Conservation (phyloP, 306 rosid species). For the Hippophae tibetana region DNA sequence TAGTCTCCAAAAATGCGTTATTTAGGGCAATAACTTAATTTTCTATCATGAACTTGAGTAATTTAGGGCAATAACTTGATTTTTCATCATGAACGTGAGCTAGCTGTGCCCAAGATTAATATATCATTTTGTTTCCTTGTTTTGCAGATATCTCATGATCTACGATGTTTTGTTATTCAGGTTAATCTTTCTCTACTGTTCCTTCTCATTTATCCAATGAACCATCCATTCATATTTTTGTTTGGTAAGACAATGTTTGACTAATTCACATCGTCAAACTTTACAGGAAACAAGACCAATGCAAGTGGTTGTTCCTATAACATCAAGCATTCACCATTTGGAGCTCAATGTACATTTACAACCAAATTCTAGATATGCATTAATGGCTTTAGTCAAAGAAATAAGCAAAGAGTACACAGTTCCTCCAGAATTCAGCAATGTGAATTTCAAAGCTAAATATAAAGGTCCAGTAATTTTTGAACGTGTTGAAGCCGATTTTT, state of each 20-base stretch:
- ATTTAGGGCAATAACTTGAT: neutral
- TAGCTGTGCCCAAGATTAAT: conserved; percentile 11
- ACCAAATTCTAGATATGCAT: conserved; percentile 62
- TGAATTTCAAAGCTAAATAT: conserved; percentile 41
- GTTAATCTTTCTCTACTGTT: conserved; percentile 15
- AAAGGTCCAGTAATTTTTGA: conserved; percentile 47
- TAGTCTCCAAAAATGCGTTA: no score
- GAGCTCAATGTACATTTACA: conserved; percentile 62
- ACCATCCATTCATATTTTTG: no score
- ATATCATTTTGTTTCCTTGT: conserved; percentile 13
- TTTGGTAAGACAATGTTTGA: no score
- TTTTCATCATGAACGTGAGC: neutral
- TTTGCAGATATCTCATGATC: conserved; percentile 66
- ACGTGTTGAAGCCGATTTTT: conserved; percentile 1
- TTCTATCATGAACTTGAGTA: neutral
- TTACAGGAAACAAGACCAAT: conserved; percentile 58
- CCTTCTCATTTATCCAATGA: no score
- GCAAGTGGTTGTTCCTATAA: conserved; percentile 59
- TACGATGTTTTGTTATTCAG: conserved; percentile 66
- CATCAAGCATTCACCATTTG: conserved; percentile 67
- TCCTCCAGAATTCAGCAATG: conserved; percentile 52
- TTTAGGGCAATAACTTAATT: neutral
- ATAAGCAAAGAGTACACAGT: conserved; percentile 49
- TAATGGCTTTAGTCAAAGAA: conserved; percentile 72
- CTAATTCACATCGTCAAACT: no score